phyloP scores from a whole-genome alignment of 352 stramenopile genomes.

The Plasmopara muralis region DNA sequence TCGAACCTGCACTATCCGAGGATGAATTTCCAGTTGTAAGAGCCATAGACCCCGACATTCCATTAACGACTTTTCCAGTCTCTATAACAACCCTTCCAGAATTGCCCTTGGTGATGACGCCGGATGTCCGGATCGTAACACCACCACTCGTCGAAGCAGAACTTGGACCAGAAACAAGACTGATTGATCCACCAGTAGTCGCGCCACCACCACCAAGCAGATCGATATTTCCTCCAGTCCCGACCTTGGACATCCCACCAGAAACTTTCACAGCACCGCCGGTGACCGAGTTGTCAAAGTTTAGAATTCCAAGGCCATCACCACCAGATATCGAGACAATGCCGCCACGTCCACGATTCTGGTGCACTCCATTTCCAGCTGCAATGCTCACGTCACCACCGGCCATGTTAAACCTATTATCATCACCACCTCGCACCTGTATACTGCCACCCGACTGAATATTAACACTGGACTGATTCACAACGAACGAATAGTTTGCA shows the following conservation, averaged over 20 bases:
- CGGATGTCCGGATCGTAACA: conserved; percentile 33
- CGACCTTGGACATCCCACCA: conserved; percentile 56
- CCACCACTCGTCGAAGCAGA: conserved; percentile 39
- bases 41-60: conserved; percentile 31
- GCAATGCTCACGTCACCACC: conserved; percentile 44
- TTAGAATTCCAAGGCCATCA: conserved; percentile 51
- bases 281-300: conserved; percentile 66
- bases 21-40: conserved; percentile 35
- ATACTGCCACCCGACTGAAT: conserved; percentile 50
- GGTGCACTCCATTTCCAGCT: conserved; percentile 64
- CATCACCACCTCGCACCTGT: conserved; percentile 48
- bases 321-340: conserved; percentile 65
- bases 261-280: conserved; percentile 63
- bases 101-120: conserved; percentile 8
- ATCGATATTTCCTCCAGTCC: conserved; percentile 53
- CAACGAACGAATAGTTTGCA: conserved; percentile 30
- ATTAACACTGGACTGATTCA: conserved; percentile 34
- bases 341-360: conserved; percentile 75
- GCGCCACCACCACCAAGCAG: conserved; percentile 37
- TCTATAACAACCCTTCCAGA: conserved; percentile 29
- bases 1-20: conserved; percentile 20
- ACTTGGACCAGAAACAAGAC: conserved; percentile 35
- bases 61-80: conserved; percentile 22
- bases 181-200: conserved; percentile 46
- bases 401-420: conserved; percentile 63